Evolutionary conservation across 1,284 basidiomycete species (phyloP).

Genomic region (Cutaneotrichosporon curvatum): DNA sequence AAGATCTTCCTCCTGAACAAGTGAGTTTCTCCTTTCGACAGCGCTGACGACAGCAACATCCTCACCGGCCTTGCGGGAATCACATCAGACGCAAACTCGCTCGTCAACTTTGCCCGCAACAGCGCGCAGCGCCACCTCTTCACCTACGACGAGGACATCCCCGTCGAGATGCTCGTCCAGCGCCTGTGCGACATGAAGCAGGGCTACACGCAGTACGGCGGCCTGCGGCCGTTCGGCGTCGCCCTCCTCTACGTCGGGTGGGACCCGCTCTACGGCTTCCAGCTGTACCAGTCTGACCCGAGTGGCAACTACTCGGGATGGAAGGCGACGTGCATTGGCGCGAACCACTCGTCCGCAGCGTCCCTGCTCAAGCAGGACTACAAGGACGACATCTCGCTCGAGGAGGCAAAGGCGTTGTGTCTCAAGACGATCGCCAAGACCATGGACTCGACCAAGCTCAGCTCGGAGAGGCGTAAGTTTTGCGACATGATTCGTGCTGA

Average conservation of each 20-base stretch:
- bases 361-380: slow-evolving; percentile 92
- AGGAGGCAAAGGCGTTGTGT: slow-evolving; percentile 85
- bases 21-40: slow-evolving; percentile 37
- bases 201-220: slow-evolving; percentile 95
- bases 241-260: slow-evolving; percentile 94
- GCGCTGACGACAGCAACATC: slow-evolving; percentile 63
- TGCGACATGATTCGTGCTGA: background rate
- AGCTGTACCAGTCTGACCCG: slow-evolving; percentile 96
- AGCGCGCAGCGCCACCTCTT: slow-evolving; percentile 84
- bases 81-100: slow-evolving; percentile 94
- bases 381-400: slow-evolving; percentile 85
- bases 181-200: slow-evolving; percentile 95
- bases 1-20: slow-evolving; percentile 91
- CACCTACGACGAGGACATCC: slow-evolving; percentile 93
- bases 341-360: slow-evolving; percentile 69
- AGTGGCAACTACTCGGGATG: slow-evolving; percentile 98
- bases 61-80: slow-evolving; percentile 91
- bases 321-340: slow-evolving; percentile 97
- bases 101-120: slow-evolving; percentile 89
- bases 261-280: slow-evolving; percentile 92
- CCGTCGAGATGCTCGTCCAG: slow-evolving; percentile 91
- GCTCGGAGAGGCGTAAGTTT: slow-evolving; percentile 82
- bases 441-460: slow-evolving; percentile 95
- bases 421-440: slow-evolving; percentile 98
- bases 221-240: slow-evolving; percentile 95